Conservation (phyloP, 2,329 filamentous ascomycete species). For the Verticillium klebahnii region DNA sequence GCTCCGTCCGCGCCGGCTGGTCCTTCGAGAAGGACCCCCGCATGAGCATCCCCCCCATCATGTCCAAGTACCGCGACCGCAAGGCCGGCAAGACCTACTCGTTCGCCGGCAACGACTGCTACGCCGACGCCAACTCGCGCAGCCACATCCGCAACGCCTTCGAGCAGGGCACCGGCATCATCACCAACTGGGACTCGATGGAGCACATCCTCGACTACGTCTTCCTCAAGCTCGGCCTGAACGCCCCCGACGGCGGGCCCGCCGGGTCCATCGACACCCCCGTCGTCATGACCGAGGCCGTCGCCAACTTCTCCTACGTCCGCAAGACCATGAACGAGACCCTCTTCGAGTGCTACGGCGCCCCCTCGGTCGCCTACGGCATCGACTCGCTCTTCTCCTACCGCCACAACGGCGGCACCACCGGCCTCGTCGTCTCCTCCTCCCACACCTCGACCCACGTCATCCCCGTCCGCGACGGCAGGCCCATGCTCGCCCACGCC, state of each 20-base stretch:
- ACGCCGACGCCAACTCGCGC: slow-evolving; percentile 86
- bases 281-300: slow-evolving; percentile 91
- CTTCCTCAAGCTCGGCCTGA: slow-evolving; percentile 89
- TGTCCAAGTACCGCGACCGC: slow-evolving; percentile 91
- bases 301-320: slow-evolving; percentile 86
- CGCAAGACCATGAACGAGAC: slow-evolving; percentile 96
- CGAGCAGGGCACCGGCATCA: slow-evolving; percentile 82
- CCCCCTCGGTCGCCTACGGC: slow-evolving; percentile 85
- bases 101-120: slow-evolving; percentile 89
- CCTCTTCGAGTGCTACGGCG: slow-evolving; percentile 91
- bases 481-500: slow-evolving; percentile 78
- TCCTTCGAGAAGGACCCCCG: slow-evolving; percentile 84
- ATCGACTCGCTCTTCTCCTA: slow-evolving; percentile 98
- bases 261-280: slow-evolving; percentile 63
- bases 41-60: slow-evolving; percentile 78
- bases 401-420: slow-evolving; percentile 81
- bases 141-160: slow-evolving; percentile 90
- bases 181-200: slow-evolving; percentile 98
- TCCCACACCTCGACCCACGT: slow-evolving; percentile 93
- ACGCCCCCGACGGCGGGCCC: slow-evolving; percentile 59
- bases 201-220: slow-evolving; percentile 92
- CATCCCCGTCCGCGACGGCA: slow-evolving; percentile 85
- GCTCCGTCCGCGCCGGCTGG: slow-evolving; percentile 87
- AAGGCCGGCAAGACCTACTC: slow-evolving; percentile 89
- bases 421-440: slow-evolving; percentile 84